These are phyloP conservation scores for Ogataea haglerorum DNA, from an alignment of 805 yeast genomes.

Conservation along the genomic window DNA sequence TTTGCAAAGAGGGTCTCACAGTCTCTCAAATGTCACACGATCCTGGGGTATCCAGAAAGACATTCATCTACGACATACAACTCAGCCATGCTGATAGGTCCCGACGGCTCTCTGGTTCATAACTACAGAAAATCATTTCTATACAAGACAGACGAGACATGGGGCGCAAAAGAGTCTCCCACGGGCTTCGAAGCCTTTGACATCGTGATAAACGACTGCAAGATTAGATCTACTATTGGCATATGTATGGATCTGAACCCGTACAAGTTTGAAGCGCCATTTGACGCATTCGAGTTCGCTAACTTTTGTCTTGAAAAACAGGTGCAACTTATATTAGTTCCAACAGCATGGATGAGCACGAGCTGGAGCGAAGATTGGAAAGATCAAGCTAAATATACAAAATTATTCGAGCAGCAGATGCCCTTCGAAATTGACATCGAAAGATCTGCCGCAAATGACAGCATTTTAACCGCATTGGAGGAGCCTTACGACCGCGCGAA, in stretches of 20 bases:
- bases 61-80: conserved; percentile 48
- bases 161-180: conserved; percentile 77
- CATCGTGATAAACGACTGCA: conserved; percentile 33
- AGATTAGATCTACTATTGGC: conserved; percentile 58
- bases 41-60: conserved; percentile 81
- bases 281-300: conserved; percentile 69
- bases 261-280: conserved; percentile 77
- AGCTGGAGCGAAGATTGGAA: conserved; percentile 32
- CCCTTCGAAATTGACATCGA: conserved; percentile 22
- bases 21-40: conserved; percentile 56
- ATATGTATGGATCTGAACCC: conserved; percentile 96
- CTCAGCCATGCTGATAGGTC: conserved; percentile 63
- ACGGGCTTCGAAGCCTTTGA: conserved; percentile 52
- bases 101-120: conserved; percentile 53
- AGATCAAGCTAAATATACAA: conserved; percentile 17
- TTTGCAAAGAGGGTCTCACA: conserved; percentile 57
- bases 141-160: conserved; percentile 72
- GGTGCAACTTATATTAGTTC: conserved; percentile 61
- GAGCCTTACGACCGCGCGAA: conserved; percentile 11
- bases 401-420: conserved; percentile 17
- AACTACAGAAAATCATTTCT: conserved; percentile 76
- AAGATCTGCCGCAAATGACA: conserved; percentile 1
- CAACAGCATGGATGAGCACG: conserved; percentile 83
- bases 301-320: conserved; percentile 43
- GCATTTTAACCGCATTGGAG: conserved; percentile 7